Base-by-base conservation (phyloP, 2,329 filamentous ascomycete species). In the Ophiostoma montium region DNA sequence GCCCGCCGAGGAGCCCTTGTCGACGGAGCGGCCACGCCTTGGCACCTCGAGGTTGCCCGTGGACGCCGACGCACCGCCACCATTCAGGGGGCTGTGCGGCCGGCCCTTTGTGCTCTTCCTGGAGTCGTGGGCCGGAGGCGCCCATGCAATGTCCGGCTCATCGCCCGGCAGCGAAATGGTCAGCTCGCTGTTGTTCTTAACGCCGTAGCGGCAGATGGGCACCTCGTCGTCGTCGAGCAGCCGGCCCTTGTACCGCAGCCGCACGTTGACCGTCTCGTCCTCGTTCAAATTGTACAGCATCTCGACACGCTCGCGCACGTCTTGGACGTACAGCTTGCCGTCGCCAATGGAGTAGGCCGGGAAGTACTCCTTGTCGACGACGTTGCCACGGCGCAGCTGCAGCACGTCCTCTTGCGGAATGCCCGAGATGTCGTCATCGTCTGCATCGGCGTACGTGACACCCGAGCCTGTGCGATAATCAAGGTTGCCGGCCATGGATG, bases 291-390 rank as follows among this genome's bases (percentile, higher is more conserved):
- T 75, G 65, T 86, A 73, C 61, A 85, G 71, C 56, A 82, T 70
- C 48, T 76, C 78, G 5, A 80, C 76, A n/a, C 82, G 79, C 48
- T 81, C 72, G 50, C 76, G 74, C 31, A 89, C 71, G 57, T 85
- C 81, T 48, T 70, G 66, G 32, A 87, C 76, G 32, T 70, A 71
- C 50, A 89, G 67, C 59, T 84, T 80, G 43, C 83, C 84, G 60
- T 86, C 80, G 51, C 78, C 80, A 59, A 90, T 88, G 52, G 79
- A 76, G 62, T 82, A 85, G 12, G 80, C 80, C 0, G 85, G 82
- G 58, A 89, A 89, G 58, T 82, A 80, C 42, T 82, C 74, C 0
- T 79, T 75, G 59, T 84, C 84, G 43, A 75, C 77, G 49, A 76
- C 67, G 49, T 75, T 74, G 61, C 79, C 78, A 63, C 81, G 74